phyloP scores from a whole-genome alignment of 179 eudicot species.

The Patellifolia procumbens region DNA sequence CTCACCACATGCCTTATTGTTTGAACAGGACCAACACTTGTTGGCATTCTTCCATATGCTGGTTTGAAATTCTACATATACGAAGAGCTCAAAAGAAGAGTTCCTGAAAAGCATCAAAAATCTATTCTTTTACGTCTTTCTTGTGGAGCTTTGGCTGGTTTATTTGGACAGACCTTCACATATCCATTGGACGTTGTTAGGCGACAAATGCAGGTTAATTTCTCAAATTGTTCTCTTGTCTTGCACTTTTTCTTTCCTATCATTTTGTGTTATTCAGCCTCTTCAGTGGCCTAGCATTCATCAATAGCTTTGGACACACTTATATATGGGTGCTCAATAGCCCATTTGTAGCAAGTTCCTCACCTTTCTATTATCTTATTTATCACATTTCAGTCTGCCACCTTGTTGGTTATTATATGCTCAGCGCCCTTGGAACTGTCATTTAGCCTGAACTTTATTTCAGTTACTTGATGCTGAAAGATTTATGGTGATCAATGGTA shows the following conservation, averaged over 20 bases:
- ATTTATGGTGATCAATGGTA: background rate
- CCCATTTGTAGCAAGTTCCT: background rate
- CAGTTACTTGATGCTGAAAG: background rate
- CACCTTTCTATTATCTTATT: background rate
- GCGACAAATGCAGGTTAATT: constrained; percentile 94
- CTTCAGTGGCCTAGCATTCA: background rate
- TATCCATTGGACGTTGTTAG: constrained; percentile 95
- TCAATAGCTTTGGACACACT: background rate
- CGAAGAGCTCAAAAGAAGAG: constrained; percentile 87
- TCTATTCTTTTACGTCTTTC: constrained; percentile 79
- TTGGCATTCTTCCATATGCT: constrained; percentile 97
- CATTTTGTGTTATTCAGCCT: background rate
- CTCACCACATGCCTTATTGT: constrained; percentile 7
- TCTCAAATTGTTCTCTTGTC: background rate
- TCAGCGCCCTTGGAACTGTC: background rate
- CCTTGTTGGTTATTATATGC: background rate
- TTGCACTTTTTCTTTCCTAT: background rate
- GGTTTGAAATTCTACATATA: constrained; percentile 95
- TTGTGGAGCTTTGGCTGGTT: constrained; percentile 98
- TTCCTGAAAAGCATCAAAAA: constrained; percentile 89
- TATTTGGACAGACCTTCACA: constrained; percentile 90
- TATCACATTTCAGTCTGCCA: background rate
- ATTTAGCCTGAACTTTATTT: background rate
- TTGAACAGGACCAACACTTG: constrained; percentile 86
- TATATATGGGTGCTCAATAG: background rate